Percentiles rank a stretch among this genome's conserved stretches.
phyloP scores from a whole-genome alignment of 441 rosid genomes.

The Adansonia madagascariensis region DNA sequence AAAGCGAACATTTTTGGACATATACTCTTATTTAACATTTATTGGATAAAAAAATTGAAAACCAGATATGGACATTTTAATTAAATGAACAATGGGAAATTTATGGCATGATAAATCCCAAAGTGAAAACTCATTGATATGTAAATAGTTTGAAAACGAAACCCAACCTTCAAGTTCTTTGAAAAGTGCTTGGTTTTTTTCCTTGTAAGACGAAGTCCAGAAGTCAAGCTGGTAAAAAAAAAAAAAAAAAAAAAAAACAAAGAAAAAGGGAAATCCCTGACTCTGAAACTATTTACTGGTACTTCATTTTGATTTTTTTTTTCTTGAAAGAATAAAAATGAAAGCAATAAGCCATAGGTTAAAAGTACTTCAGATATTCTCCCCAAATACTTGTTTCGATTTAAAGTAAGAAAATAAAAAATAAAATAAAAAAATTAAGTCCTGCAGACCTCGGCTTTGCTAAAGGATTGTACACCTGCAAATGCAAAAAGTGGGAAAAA shows the following conservation, averaged over 20 bases:
- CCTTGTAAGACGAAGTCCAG: background rate
- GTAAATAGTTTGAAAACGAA: too few relatives aligned
- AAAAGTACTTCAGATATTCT: too few relatives aligned
- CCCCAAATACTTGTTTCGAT: too few relatives aligned
- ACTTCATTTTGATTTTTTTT: background rate
- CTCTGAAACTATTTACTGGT: background rate
- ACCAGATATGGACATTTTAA: too few relatives aligned
- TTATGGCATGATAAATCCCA: too few relatives aligned
- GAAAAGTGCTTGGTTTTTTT: background rate
- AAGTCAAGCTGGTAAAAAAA: background rate
- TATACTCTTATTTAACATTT: too few relatives aligned
- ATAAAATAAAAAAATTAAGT: background rate
- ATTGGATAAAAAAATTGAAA: background rate
- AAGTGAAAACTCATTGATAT: too few relatives aligned
- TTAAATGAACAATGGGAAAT: too few relatives aligned
- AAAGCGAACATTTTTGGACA: too few relatives aligned
- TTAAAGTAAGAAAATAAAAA: background rate
- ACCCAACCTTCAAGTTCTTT: too few relatives aligned
- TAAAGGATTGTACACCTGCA: constrained; percentile 1
- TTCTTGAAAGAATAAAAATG: background rate
- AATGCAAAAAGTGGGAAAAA: background rate
- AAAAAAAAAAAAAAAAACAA: background rate
- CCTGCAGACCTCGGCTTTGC: constrained; percentile 39
- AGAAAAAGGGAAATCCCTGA: background rate
- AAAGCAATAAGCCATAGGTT: background rate